A percentile compares a stretch with the other conserved stretches of the same genome.
Conservation (phyloP, 192 early-diverging fungal species). For the Coemansia sp. region DNA sequence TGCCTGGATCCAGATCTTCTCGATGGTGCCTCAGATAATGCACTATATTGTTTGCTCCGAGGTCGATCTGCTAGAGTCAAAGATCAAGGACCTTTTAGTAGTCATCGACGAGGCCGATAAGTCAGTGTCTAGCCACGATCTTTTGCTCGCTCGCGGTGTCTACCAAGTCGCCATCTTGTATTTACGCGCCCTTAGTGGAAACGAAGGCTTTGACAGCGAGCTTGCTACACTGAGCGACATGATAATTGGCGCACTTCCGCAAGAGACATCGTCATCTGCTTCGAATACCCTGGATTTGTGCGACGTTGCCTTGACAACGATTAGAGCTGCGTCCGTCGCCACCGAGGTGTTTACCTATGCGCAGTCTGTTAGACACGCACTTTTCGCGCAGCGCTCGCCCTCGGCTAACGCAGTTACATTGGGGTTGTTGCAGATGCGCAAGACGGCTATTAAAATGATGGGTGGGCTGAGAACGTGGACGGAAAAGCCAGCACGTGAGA, state of each 20-base stretch:
- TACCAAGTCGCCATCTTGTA: conserved; percentile 24
- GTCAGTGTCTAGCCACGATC: conserved; percentile 26
- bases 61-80: conserved; percentile 20
- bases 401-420: conserved; percentile 22
- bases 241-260: conserved; percentile 17
- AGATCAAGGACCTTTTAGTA: conserved; percentile 12
- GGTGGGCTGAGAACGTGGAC: conserved; percentile 22
- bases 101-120: conserved; percentile 3
- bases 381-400: conserved; percentile 21
- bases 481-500: conserved; percentile 19
- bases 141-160: conserved; percentile 27
- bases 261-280: not conserved
- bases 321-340: conserved; percentile 20
- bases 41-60: conserved; percentile 33
- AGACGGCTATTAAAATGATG: conserved; percentile 22
- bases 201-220: conserved; percentile 22
- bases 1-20: conserved; percentile 30
- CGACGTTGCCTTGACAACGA: conserved; percentile 9
- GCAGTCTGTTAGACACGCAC: conserved; percentile 21
- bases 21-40: conserved; percentile 48
- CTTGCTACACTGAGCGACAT: conserved; percentile 17
- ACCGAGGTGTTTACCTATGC: conserved; percentile 48
- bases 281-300: conserved; percentile 7
- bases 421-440: conserved; percentile 36
- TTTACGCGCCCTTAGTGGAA: conserved; percentile 8